Percentiles rank a stretch among this genome's conserved stretches.
Conservation (phyloP, 2,329 filamentous ascomycete species). For the Diaporthe destruens region DNA sequence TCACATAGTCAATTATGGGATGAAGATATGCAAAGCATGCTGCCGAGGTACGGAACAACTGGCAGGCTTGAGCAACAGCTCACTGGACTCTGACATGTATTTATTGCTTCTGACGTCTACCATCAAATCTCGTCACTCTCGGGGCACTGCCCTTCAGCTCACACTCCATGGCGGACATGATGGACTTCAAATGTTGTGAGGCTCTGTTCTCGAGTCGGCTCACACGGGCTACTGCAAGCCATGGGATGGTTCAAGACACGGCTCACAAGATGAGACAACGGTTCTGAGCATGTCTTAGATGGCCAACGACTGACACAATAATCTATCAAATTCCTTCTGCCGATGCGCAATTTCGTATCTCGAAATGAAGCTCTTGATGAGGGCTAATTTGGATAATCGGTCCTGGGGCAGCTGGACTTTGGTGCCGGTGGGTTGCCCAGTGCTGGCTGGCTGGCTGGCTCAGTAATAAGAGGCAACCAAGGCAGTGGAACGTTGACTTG, state of each 20-base stretch:
- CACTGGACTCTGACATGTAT: too few relatives aligned
- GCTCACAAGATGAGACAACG: not conserved
- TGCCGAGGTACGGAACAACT: not conserved
- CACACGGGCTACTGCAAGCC: not conserved
- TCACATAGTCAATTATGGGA: not conserved
- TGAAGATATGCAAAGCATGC: conserved; percentile 9
- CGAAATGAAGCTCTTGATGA: conserved; percentile 1
- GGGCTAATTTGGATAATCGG: not conserved
- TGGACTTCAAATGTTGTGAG: not conserved
- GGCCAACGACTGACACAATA: not conserved
- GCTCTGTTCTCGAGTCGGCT: not conserved
- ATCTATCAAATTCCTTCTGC: not conserved
- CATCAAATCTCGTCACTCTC: too few relatives aligned
- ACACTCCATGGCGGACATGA: too few relatives aligned
- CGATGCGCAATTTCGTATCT: not conserved
- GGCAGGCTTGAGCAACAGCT: not conserved
- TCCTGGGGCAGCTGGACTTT: not conserved
- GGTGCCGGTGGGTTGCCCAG: not conserved
- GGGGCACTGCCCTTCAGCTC: not conserved
- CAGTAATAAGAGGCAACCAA: not conserved
- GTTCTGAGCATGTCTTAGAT: not conserved
- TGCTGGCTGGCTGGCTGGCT: too few relatives aligned
- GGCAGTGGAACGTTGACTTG: not conserved
- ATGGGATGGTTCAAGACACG: not conserved
- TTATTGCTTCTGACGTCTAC: not conserved